These are phyloP conservation scores for Cyanidioschyzon merolae DNA, from an alignment of 23 red algal species.

Conservation along the genomic window DNA sequence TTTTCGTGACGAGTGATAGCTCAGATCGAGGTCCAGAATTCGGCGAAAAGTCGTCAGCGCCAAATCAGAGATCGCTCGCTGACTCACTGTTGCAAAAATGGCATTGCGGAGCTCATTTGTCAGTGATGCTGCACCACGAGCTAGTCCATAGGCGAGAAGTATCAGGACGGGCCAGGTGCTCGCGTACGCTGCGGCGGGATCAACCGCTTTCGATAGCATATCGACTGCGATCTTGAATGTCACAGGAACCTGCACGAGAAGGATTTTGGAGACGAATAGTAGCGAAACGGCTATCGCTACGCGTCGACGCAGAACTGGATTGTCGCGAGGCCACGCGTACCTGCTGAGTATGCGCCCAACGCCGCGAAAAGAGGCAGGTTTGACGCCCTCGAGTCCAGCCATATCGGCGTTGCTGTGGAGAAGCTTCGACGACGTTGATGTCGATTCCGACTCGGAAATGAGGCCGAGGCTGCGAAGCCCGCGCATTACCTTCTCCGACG, in stretches of 20 bases:
- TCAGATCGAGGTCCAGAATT: slow-evolving; percentile 57
- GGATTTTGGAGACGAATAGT: slow-evolving; percentile 48
- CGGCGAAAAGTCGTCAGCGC: slow-evolving; percentile 82
- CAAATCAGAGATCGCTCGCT: slow-evolving; percentile 63
- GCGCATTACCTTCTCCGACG: too few species aligned
- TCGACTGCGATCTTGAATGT: slow-evolving; percentile 87
- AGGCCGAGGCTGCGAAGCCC: neutral
- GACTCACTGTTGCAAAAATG: slow-evolving; percentile 63
- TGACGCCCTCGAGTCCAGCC: neutral
- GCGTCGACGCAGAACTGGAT: slow-evolving; percentile 35
- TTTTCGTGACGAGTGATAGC: slow-evolving; percentile 58
- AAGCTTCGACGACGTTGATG: neutral
- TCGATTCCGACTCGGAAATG: neutral
- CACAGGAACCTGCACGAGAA: slow-evolving; percentile 74
- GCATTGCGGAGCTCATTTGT: slow-evolving; percentile 84
- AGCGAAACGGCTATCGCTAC: slow-evolving; percentile 51
- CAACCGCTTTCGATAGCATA: slow-evolving; percentile 25
- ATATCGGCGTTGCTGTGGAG: neutral
- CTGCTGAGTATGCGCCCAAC: slow-evolving; percentile 26
- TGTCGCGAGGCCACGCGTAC: slow-evolving; percentile 82
- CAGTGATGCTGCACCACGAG: slow-evolving; percentile 51
- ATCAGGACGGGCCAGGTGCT: slow-evolving; percentile 40
- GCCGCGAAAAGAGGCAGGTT: neutral
- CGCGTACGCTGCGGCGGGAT: slow-evolving; percentile 8
- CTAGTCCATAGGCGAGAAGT: slow-evolving; percentile 58